phyloP scores from a whole-genome alignment of 1,284 basidiomycete species.

The Amylostereum areolatum region DNA sequence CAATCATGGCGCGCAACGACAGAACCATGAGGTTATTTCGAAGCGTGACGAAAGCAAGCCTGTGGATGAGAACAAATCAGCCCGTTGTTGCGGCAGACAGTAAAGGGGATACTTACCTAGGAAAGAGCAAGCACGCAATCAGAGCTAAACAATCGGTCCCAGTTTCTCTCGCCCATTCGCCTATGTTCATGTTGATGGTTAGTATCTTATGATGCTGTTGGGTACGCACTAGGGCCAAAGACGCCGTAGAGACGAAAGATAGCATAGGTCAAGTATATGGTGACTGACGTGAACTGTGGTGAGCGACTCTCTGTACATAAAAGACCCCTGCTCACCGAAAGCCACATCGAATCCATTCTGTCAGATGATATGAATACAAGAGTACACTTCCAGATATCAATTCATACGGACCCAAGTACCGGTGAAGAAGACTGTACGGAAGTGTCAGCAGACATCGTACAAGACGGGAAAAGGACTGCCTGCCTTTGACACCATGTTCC shows the following conservation, averaged over 20 bases:
- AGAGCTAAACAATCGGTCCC: constrained; percentile 72
- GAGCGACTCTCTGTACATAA: too few relatives aligned
- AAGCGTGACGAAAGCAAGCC: constrained; percentile 82
- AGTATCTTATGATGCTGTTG: neutral
- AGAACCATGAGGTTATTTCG: constrained; percentile 82
- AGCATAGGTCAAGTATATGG: constrained; percentile 73
- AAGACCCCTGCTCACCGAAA: constrained; percentile 48
- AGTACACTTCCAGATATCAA: constrained; percentile 14
- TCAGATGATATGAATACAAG: neutral
- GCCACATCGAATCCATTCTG: constrained; percentile 89
- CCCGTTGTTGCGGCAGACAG: neutral
- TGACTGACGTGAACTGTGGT: constrained; percentile 38
- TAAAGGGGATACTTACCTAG: constrained; percentile 42
- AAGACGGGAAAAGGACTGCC: neutral
- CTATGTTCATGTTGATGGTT: constrained; percentile 26
- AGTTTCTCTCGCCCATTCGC: constrained; percentile 50
- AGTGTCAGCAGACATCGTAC: neutral
- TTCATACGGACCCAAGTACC: constrained; percentile 61
- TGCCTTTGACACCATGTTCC: constrained; percentile 85
- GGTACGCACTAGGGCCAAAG: constrained; percentile 48
- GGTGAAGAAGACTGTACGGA: constrained; percentile 62
- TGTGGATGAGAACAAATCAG: constrained; percentile 19
- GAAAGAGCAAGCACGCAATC: constrained; percentile 85
- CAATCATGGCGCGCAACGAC: constrained; percentile 75
- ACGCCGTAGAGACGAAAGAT: constrained; percentile 69